These are phyloP conservation scores for Plectranthus barbatus DNA, from an alignment of 257 asterid genomes.

Conservation along the genomic window DNA sequence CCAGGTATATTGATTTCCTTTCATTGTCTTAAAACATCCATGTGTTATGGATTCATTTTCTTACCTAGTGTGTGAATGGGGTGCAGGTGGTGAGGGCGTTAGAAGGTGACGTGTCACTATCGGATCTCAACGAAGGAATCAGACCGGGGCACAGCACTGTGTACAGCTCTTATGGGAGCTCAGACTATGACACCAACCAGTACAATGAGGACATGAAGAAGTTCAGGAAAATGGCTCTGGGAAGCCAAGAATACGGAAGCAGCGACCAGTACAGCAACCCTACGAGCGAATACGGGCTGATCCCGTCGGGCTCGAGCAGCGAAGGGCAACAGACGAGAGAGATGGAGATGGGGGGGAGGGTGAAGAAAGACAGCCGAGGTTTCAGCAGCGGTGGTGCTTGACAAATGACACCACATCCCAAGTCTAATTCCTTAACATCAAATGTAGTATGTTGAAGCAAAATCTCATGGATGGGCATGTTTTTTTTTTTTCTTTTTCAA, in stretches of 20 bases:
- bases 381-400: constrained; percentile 23
- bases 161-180: constrained; percentile 72
- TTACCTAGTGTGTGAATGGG: not conserved
- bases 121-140: constrained; percentile 68
- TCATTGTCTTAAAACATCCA: not conserved
- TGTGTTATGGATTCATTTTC: not conserved
- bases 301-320: constrained; percentile 75
- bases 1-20: constrained; percentile 38
- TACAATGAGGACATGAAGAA: constrained; percentile 75
- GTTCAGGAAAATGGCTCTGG: constrained; percentile 62
- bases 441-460: not conserved
- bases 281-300: constrained; percentile 70
- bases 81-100: constrained; percentile 85
- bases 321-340: constrained; percentile 77
- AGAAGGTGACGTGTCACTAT: constrained; percentile 74
- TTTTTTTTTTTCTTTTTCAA: not conserved
- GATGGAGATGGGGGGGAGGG: constrained; percentile 50
- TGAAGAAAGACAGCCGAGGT: constrained; percentile 35
- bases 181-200: constrained; percentile 63
- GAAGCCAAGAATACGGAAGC: constrained; percentile 54
- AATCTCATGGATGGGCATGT: not conserved
- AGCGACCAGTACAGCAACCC: constrained; percentile 64
- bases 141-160: constrained; percentile 65
- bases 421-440: constrained; percentile 18
- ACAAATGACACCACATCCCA: not conserved